Evolutionary conservation across 2,329 filamentous ascomycete genomes (phyloP), one percentile per base, ranked within the genome.

Genomic region (Aspergillus novofumigatus): DNA sequence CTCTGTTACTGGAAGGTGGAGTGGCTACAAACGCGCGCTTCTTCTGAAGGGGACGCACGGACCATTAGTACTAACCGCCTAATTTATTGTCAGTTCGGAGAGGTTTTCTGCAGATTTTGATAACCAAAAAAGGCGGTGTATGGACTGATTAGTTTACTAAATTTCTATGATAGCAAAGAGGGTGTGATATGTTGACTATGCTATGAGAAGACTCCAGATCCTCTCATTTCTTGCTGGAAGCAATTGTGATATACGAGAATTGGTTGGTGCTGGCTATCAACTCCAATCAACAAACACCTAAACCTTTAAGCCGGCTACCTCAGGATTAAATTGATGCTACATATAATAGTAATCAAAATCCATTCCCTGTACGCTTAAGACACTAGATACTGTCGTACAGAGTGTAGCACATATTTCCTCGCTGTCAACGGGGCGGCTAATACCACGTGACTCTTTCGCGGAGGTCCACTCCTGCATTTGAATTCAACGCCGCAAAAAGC

Each of bases 1-100:
- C 62, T 63, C 67, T 62, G 63, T 60, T 54, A 45, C 54, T 59
- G 65, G 68, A 65, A 67, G 63, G 66, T 67, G 66, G 69, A 67
- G 65, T 60, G 62, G 62, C 58, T 59, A 48, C 54, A 65, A 57
- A 50, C 65, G 65, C 65, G 64, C 64, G 65, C 61, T 61, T 67
- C 52, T 38, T 14, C 10, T 26, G 10, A 11, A 21, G 44, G 32
- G 44, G 25, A 51, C 56, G 60, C 63, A 65, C 63, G 50, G 62
- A 53, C 62, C 60, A 58, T 28, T 17, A 47, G 11, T n/a, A 44
- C 29, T 17, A 47, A 25, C 44, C 44, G 44, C 44, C 21, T 7
- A 47, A 3, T 25, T 45, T 47, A 21, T 20, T 7, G 21, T 21
- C 41, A 2, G 21, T 0, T 10, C 3, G 10, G n/a, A 44, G 20